These are phyloP conservation scores for Sapria himalayana DNA, from an alignment of 345 rosid genomes.

Conservation along the genomic window DNA sequence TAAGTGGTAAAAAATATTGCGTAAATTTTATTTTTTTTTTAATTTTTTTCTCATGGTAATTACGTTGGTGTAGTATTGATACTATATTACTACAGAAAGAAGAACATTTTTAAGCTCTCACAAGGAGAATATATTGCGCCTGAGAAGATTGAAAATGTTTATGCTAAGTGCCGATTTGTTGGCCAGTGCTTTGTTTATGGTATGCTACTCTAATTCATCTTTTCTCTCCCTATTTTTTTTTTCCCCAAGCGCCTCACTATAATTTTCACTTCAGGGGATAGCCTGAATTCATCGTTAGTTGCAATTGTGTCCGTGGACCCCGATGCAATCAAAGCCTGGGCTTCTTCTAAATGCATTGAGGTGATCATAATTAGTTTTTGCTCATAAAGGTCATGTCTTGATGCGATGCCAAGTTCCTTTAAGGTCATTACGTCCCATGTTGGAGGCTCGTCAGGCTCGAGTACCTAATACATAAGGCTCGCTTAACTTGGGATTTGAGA, in stretches of 20 bases:
- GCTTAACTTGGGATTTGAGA: too few species aligned
- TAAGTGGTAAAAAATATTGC: too few species aligned
- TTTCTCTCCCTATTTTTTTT: constrained; percentile 1
- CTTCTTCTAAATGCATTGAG: constrained; percentile 67
- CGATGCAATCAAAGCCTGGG: constrained; percentile 66
- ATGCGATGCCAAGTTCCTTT: not conserved
- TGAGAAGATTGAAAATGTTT: constrained; percentile 89
- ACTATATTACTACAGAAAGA: constrained; percentile 46
- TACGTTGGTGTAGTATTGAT: too few species aligned
- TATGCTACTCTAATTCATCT: constrained; percentile 9
- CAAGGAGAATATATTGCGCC: constrained; percentile 99
- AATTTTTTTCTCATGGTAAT: too few species aligned
- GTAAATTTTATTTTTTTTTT: too few species aligned
- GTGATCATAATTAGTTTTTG: constrained; percentile 15
- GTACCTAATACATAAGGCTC: too few species aligned
- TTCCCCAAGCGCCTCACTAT: constrained; percentile 5
- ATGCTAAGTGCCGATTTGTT: constrained; percentile 69
- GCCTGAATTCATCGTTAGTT: constrained; percentile 72
- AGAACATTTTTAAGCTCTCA: constrained; percentile 93
- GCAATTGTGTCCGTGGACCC: constrained; percentile 73
- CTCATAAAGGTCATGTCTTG: too few species aligned
- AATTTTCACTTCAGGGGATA: constrained; percentile 44
- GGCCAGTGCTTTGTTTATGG: constrained; percentile 81
- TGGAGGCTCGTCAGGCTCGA: too few species aligned
- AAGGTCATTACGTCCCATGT: too few species aligned